Conservation (phyloP, 2,329 filamentous ascomycete genomes). For the Rutstroemia sydowiana region DNA sequence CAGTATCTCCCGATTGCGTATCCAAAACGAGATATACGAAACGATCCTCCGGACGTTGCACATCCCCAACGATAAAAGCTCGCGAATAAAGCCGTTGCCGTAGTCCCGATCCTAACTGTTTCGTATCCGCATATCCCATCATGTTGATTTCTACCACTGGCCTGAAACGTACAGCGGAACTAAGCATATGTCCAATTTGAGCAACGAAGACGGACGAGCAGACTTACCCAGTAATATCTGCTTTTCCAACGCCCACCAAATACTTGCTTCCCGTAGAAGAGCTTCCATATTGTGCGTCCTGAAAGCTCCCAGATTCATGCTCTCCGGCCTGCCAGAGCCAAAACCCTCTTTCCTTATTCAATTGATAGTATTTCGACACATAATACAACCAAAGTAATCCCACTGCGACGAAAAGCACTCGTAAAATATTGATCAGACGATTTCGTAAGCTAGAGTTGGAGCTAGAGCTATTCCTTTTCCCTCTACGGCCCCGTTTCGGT, state of each 20-base stretch:
- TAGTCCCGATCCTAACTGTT: constrained; percentile 74
- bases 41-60: constrained; percentile 57
- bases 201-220: background rate
- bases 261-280: constrained; percentile 37
- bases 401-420: background rate
- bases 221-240: constrained; percentile 61
- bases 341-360: background rate
- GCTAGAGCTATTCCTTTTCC: no score
- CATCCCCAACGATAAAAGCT: constrained; percentile 77
- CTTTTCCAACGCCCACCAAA: constrained; percentile 61
- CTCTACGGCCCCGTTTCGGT: background rate
- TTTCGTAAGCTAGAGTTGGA: background rate
- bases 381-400: background rate
- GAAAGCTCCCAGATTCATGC: background rate
- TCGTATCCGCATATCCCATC: constrained; percentile 85
- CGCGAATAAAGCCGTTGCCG: constrained; percentile 83
- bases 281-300: constrained; percentile 8
- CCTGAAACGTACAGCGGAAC: constrained; percentile 31
- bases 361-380: background rate
- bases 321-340: constrained; percentile 7
- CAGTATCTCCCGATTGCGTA: constrained; percentile 81
- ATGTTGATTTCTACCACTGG: constrained; percentile 86
- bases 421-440: background rate
- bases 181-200: constrained; percentile 18
- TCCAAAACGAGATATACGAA: constrained; percentile 87